Percentiles rank a stretch among this genome's conserved stretches.
Evolutionary conservation across 768 basidiomycete species (phyloP).

Genomic region (Amanita polypyramis): DNA sequence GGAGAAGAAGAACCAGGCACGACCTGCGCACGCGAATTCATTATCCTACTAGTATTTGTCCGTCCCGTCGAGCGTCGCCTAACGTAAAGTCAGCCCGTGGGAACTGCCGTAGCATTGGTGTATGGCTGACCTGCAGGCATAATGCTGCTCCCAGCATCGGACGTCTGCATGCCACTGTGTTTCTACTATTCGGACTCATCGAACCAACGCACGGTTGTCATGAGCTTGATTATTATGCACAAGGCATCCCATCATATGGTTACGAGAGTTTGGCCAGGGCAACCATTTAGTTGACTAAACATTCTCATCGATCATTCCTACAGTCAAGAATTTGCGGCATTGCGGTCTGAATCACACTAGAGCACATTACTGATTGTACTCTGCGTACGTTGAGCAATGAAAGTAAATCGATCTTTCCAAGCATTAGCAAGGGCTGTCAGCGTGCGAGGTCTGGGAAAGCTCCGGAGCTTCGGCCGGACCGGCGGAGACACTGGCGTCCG

Average conservation of each 20-base stretch:
- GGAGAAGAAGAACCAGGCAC: slow-evolving; percentile 4
- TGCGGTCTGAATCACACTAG: no score
- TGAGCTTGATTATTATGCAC: not conserved
- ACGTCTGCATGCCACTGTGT: not conserved
- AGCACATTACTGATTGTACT: no score
- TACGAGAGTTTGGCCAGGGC: slow-evolving; percentile 1
- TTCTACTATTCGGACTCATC: not conserved
- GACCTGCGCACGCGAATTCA: slow-evolving; percentile 5
- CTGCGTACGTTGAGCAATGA: no score
- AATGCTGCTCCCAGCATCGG: no score
- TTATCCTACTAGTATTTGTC: slow-evolving; percentile 1
- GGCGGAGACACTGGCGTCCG: not conserved
- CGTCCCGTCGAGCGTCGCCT: not conserved
- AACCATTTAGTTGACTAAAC: not conserved
- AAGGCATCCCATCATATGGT: not conserved
- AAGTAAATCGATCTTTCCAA: no score
- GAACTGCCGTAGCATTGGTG: not conserved
- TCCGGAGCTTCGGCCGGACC: not conserved
- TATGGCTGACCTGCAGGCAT: no score
- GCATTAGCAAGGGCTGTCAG: no score
- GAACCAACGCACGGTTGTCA: not conserved
- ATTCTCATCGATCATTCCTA: no score
- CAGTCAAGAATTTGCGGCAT: no score
- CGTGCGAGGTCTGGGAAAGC: not conserved
- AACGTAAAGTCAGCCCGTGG: not conserved